Conservation (phyloP, 2,329 filamentous ascomycete genomes). For the Alternaria atra region DNA sequence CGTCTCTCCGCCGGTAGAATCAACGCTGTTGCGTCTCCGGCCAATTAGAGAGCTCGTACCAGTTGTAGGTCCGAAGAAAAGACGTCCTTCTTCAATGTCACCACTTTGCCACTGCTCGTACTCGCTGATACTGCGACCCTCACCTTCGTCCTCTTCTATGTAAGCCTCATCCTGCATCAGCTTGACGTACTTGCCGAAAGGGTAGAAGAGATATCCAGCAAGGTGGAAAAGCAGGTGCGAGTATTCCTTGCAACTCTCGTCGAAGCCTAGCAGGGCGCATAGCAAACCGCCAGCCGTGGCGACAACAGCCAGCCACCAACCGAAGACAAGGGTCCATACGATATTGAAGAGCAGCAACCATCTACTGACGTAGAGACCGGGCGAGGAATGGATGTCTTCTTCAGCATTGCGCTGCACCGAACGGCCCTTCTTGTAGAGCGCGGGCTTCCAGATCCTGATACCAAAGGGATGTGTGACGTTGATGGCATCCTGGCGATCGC, state of each 20-base stretch:
- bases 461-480: slow-evolving; percentile 99
- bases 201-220: slow-evolving; percentile 88
- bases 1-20: slow-evolving; percentile 86
- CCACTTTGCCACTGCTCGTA: slow-evolving; percentile 99
- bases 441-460: slow-evolving; percentile 98
- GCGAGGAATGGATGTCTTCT: slow-evolving; percentile 94
- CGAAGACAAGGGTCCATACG: slow-evolving; percentile 89
- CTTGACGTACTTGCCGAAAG: slow-evolving; percentile 95
- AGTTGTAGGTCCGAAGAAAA: slow-evolving; percentile 89
- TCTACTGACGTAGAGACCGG: slow-evolving; percentile 82
- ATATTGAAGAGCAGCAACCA: slow-evolving; percentile 91
- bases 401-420: slow-evolving; percentile 97
- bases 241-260: slow-evolving; percentile 82
- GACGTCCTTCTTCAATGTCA: slow-evolving; percentile 90
- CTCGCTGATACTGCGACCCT: slow-evolving; percentile 96
- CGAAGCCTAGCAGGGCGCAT: slow-evolving; percentile 82
- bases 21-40: slow-evolving; percentile 84
- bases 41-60: slow-evolving; percentile 80
- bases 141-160: slow-evolving; percentile 90
- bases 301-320: slow-evolving; percentile 91
- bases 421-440: slow-evolving; percentile 95
- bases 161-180: slow-evolving; percentile 95
- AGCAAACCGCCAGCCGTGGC: slow-evolving; percentile 76
- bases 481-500: slow-evolving; percentile 96
- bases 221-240: slow-evolving; percentile 85